Conservation (phyloP, 352 stramenopile genomes). For the Globisporangium spiculum region DNA sequence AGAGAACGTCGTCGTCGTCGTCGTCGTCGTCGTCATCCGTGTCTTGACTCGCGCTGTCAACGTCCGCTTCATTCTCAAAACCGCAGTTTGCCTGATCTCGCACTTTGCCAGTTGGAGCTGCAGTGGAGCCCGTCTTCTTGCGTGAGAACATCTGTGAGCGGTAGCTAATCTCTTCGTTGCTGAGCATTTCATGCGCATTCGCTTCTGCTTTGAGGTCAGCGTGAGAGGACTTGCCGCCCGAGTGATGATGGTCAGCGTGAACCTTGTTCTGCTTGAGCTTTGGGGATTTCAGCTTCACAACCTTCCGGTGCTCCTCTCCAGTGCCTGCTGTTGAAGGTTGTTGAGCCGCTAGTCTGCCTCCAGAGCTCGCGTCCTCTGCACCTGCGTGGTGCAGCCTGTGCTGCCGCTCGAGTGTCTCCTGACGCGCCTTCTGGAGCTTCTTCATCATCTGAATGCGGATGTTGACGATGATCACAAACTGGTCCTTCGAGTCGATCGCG, state of each 20-base stretch:
- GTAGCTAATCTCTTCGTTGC: slow-evolving; percentile 62
- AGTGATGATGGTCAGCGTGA: slow-evolving; percentile 18
- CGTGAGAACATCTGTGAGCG: slow-evolving; percentile 59
- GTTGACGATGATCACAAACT: slow-evolving; percentile 61
- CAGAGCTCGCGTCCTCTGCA: slow-evolving; percentile 10
- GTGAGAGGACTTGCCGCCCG: background rate
- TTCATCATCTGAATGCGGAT: slow-evolving; percentile 75
- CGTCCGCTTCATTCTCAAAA: slow-evolving; percentile 2
- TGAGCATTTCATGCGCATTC: slow-evolving; percentile 36
- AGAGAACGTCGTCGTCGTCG: slow-evolving; percentile 37
- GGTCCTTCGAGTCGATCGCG: slow-evolving; percentile 51
- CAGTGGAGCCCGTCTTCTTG: slow-evolving; percentile 44
- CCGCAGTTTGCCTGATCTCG: slow-evolving; percentile 18
- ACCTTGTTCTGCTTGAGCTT: slow-evolving; percentile 33
- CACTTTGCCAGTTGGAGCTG: slow-evolving; percentile 16
- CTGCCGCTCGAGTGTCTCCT: slow-evolving; percentile 28
- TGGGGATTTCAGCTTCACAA: slow-evolving; percentile 7
- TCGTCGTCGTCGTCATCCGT: slow-evolving; percentile 9
- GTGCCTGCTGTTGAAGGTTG: background rate
- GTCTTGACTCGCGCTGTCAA: background rate
- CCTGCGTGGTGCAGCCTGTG: slow-evolving; percentile 3
- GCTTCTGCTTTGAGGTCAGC: background rate
- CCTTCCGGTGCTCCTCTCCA: background rate
- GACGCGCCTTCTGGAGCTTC: slow-evolving; percentile 39
- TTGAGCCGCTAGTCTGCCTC: background rate